Evolutionary conservation across 2,329 filamentous ascomycete genomes (phyloP), one percentile per base, ranked within the genome.

Genomic region (Paraphaeosphaeria minitans): DNA sequence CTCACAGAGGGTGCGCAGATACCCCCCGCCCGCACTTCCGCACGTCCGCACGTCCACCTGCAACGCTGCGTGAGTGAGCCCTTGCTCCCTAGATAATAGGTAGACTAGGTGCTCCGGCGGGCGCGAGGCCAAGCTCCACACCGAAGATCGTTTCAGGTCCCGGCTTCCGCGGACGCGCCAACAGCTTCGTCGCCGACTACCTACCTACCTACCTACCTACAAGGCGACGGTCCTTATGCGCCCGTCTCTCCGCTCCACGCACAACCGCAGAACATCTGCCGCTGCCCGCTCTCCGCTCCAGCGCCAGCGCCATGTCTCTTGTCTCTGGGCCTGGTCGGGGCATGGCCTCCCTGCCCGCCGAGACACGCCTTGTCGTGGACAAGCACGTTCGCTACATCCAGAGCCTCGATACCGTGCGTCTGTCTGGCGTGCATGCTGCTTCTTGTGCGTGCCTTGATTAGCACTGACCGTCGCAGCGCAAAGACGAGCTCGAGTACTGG

Each of bases 401-500:
- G 79, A 92, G 90, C 72, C 84, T 99, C 67, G 93, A 99, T 78
- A 93, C 89, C 66, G 88, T 90, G 83, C 79, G 85, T 83, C 62
- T 64, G 55, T 62, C 54, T 61, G 46, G 27, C 27, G 16, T 41
- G 51, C 41, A 41, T 56, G 21, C 29, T 53, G 21, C 31, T 22
- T 42, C 58, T 60, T 59, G 59, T 65, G 66, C 56, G 56, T 62
- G 49, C 51, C 60, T 3, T 58, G 37, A 16, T 19, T 39, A 39
- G 37, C 37, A 71, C 79, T 80, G 72, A 82, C 70, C 61, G 62
- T 71, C 71, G 68, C 79, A 90, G 87, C 89, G 90, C 74, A 93
- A 91, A 80, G 93, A 98, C 82, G 92, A 97, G 79, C 88, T 97
- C 69, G 93, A 97, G 77, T 99, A 98, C 81, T 97, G 94, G 90